Conservation (phyloP, 208 protist genomes). For the Leishmania turanica region DNA sequence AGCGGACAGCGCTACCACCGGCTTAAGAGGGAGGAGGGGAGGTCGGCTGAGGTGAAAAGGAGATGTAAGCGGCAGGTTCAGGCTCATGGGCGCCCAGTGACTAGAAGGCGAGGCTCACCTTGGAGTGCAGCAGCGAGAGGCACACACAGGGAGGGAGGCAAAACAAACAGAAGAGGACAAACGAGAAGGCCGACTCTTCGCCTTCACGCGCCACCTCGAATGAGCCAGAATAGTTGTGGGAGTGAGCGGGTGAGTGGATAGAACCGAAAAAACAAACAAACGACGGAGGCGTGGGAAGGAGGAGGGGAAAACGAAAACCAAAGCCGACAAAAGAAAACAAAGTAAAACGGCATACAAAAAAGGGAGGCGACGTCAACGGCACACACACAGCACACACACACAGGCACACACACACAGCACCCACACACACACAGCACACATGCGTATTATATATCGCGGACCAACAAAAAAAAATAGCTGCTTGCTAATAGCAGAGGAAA, state of each 20-base stretch:
- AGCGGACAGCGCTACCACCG: neutral
- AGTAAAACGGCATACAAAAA: neutral
- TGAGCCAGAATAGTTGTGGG: neutral
- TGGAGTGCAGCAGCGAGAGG: neutral
- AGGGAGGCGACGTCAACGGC: slow-evolving; percentile 1
- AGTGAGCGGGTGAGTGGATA: neutral
- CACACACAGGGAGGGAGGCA: neutral
- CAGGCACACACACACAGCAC: neutral
- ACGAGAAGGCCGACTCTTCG: neutral
- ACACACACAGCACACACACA: neutral
- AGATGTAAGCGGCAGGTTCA: neutral
- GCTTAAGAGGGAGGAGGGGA: neutral
- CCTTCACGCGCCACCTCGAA: neutral
- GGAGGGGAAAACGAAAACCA: neutral
- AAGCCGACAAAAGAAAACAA: neutral
- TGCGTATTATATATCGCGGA: neutral
- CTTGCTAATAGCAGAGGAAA: neutral
- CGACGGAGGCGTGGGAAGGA: neutral
- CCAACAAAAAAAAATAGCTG: slow-evolving; percentile 6
- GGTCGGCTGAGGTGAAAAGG: neutral
- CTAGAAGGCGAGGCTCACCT: neutral
- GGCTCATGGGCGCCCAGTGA: neutral
- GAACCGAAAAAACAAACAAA: neutral
- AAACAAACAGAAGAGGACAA: neutral
- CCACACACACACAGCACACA: neutral